Evolutionary conservation across 176 grass and related monocot genomes (phyloP), one percentile per base, ranked within the genome.

Genomic region (Carex pumila): DNA sequence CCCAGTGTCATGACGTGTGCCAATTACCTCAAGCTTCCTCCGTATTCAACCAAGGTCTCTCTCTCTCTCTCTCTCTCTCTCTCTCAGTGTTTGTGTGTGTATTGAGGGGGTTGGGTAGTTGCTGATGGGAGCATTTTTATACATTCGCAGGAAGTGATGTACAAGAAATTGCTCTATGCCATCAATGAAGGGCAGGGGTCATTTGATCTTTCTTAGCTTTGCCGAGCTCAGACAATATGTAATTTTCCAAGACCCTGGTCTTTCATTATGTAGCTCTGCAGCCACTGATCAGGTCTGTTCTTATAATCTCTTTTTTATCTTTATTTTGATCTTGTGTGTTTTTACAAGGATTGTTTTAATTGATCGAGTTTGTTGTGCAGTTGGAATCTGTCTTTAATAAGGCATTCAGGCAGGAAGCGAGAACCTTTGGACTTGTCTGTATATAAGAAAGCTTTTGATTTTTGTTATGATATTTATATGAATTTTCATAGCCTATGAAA

Each of bases 1-100:
- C 94, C 94, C 41, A 97, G 94, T 84, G 94, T 97, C 5, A 97
- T 97, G 94, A 97, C 94, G 19, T 97, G 94, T 68, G 94, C 92
- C 32, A 97, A 97, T 80, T 97, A 94, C 87, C 92, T 97, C 75
- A 97, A 97, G 84, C 90, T 97, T 12, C 94, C 94, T 7, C 94
- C 92, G 4, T 97, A 97, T 79, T 97, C 94, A 14, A 94, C 88
- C 18, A 97, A 97, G 88, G 94, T 97, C 64, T 50, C 61, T 32
- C 79, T 89, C 17, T 85, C 7, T 3, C 49, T 50, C 36, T 31
- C 70, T 72, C 25, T 36, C 47, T 62, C 22, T 68, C 17, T 85
- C 7, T 3, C 49, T 50, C 36, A 47, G 21, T 37, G 12, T 17
- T 4, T 50, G 72, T 21, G 3, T 71, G 15, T 79, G 47, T 1